Base-by-base conservation (phyloP, 2,329 filamentous ascomycete species). In the Phaeophleospora eucalypticola region DNA sequence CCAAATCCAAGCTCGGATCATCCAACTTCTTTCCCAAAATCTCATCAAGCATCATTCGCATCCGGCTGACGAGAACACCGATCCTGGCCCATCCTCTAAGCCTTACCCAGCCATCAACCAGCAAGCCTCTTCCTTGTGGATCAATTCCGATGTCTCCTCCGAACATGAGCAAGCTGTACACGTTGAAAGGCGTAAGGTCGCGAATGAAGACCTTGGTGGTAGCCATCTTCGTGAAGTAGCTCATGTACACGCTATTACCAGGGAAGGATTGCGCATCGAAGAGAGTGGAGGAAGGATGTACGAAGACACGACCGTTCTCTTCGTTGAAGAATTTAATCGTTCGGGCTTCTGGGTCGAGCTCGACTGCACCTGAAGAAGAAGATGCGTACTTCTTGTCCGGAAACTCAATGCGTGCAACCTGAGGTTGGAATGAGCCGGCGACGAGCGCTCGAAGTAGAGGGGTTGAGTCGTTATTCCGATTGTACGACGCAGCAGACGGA, bases 331-430 rank as follows among this genome's bases (percentile, higher is more conserved):
- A 98, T 65, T 89, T 93, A 69, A 98, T 96, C 2, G 86, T 87
- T 43, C 83, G 79, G 3, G 91, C 91, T 68, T 97, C 91, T 0
- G 91, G 91, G 63, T 98, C 93, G 4, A 96, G 76, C 65, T 93
- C 91, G 1, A 97, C 87, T 0, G 93, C 88, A 6, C 93, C 93
- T 1, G 88, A 87, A 53, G 94, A 81, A 2, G 87, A 89, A 29
- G 84, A 82, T 10, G 87, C 87, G 67, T 94, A 98, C 68, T 96
- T 97, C 73, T 95, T 95, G 70, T 95, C 89, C 0, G 93, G 93
- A 58, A 96, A 88, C 55, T 89, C 85, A 63, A 98, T 95, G 43
- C 90, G 82, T 12, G 89, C 89, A 54, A 96, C 82, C 68, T 97
- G 91, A 0, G 93, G 93, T 34, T 73, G 73, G 66, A 79, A 76